Evolutionary conservation across 2,329 filamentous ascomycete species (phyloP).

Genomic region (Aspergillus sp.): DNA sequence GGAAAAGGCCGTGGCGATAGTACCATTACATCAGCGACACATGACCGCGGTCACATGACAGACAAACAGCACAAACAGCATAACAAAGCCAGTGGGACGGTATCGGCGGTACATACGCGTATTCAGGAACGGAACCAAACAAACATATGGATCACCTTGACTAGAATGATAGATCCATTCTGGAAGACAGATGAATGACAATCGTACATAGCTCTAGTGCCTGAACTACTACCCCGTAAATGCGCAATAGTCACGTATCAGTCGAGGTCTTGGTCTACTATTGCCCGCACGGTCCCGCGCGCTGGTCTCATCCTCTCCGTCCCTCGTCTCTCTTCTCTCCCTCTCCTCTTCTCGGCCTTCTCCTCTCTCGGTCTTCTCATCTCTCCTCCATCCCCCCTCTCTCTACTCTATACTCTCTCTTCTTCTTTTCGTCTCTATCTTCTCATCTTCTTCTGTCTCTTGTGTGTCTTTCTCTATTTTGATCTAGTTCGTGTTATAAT

Average conservation of each 20-base stretch:
- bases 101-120: slow-evolving; percentile 1
- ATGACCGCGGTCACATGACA: not conserved
- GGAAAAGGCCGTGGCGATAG: not conserved
- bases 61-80: slow-evolving; percentile 10
- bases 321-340: not conserved
- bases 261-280: slow-evolving; percentile 1
- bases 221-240: no score
- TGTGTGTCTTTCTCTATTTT: slow-evolving; percentile 9
- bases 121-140: not conserved
- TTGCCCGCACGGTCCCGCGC: slow-evolving; percentile 8
- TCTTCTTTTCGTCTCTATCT: slow-evolving; percentile 9
- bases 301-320: slow-evolving; percentile 8
- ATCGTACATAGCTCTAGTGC: no score
- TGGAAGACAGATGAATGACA: not conserved
- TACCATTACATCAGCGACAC: no score
- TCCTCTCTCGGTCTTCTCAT: slow-evolving; percentile 17
- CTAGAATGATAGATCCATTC: not conserved
- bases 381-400: slow-evolving; percentile 14
- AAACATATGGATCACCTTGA: not conserved
- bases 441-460: slow-evolving; percentile 10
- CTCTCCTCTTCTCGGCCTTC: not conserved
- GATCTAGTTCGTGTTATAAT: slow-evolving; percentile 13
- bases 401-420: slow-evolving; percentile 24
- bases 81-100: not conserved
- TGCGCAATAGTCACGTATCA: not conserved